Evolutionary conservation across 257 asterid species (phyloP).

Genomic region (Ajuga chamaepitys): DNA sequence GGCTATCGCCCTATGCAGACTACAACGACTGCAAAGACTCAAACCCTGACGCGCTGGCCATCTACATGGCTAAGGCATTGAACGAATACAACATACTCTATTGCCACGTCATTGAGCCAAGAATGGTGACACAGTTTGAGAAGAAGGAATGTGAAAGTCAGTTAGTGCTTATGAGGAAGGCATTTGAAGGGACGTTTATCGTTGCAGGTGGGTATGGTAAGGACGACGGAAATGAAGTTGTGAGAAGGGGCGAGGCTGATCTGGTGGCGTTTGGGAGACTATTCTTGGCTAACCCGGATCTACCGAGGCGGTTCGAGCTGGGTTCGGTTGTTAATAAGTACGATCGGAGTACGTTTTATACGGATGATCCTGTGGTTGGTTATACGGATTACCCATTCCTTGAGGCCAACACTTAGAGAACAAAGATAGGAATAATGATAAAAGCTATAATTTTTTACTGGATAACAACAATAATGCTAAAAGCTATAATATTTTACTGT

Average conservation of each 20-base stretch:
- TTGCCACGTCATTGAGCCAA: constrained; percentile 41
- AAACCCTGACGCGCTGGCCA: constrained; percentile 20
- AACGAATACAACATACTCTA: constrained; percentile 26
- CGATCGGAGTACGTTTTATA: constrained; percentile 50
- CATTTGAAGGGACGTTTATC: constrained; percentile 51
- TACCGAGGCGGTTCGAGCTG: constrained; percentile 39
- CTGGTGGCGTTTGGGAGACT: constrained; percentile 57
- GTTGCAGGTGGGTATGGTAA: constrained; percentile 53
- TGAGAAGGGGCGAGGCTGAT: constrained; percentile 37
- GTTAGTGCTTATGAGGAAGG: constrained; percentile 34
- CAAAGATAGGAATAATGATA: too few species aligned
- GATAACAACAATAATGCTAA: too few species aligned
- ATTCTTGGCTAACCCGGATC: constrained; percentile 74
- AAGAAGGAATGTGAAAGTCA: constrained; percentile 5
- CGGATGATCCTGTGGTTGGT: constrained; percentile 59
- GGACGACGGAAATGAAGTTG: constrained; percentile 36
- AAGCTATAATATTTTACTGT: too few species aligned
- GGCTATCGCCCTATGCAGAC: constrained; percentile 27
- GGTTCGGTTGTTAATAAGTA: constrained; percentile 51
- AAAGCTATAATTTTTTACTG: too few species aligned
- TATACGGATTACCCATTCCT: constrained; percentile 73
- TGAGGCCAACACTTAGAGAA: constrained; percentile 6
- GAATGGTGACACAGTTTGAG: constrained; percentile 13
- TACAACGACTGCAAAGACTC: constrained; percentile 23
- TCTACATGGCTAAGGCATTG: constrained; percentile 33